Percentiles rank a stretch among this genome's conserved stretches.
phyloP scores from a whole-genome alignment of 1,139 yeast species.

The Candida dubliniensis region DNA sequence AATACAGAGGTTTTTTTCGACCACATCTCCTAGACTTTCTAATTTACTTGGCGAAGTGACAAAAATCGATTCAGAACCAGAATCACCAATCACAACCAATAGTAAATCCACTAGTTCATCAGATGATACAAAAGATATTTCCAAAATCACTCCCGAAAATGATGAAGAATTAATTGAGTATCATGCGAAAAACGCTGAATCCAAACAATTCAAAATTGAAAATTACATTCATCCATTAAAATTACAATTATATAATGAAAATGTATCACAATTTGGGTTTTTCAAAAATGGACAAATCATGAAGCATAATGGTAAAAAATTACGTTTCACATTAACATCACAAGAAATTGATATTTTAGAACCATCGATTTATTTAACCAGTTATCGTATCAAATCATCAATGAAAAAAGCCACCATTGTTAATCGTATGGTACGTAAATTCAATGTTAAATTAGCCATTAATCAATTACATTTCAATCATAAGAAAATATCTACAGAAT shows the following conservation, averaged over 20 bases:
- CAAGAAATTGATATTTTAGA: constrained; percentile 77
- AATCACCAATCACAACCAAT: constrained; percentile 1
- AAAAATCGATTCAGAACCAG: neutral
- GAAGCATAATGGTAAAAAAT: constrained; percentile 47
- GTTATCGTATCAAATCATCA: constrained; percentile 79
- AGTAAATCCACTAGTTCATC: constrained; percentile 4
- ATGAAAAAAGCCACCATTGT: constrained; percentile 86
- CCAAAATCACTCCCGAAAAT: constrained; percentile 25
- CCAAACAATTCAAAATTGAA: constrained; percentile 29
- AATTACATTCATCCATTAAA: constrained; percentile 71
- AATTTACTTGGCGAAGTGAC: constrained; percentile 13
- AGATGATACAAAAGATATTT: constrained; percentile 7
- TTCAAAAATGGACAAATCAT: constrained; percentile 65
- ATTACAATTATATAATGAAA: constrained; percentile 58
- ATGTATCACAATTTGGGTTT: constrained; percentile 68
- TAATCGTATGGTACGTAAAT: constrained; percentile 69
- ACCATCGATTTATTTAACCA: constrained; percentile 77
- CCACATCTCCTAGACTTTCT: constrained; percentile 4
- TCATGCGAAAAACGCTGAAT: constrained; percentile 30
- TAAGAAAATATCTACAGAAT: constrained; percentile 77
- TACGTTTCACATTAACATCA: constrained; percentile 56
- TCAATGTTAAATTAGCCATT: constrained; percentile 75
- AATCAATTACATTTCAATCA: constrained; percentile 89
- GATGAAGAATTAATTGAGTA: constrained; percentile 38
- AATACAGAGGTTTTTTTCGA: constrained; percentile 4